Evolutionary conservation across 177 flowering plant species (phyloP), one percentile per base, ranked within the genome.

Genomic region (Vitis hybrid): DNA sequence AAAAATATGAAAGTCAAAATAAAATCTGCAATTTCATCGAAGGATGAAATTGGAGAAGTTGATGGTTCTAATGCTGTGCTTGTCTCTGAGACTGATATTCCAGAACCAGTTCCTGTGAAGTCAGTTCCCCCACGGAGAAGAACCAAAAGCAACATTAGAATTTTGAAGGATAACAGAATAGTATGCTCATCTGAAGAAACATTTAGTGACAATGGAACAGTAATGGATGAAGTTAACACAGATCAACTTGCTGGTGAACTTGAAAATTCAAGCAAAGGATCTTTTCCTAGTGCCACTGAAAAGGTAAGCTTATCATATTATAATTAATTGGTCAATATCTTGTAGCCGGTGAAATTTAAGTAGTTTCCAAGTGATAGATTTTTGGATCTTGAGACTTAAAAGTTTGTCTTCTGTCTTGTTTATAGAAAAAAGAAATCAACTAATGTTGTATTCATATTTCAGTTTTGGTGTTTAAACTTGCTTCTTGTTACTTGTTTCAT

Each of bases 51-150:
- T 63, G 80, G 73, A 65, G 70, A 68, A 55, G 62, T 71, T 64
- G 85, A 83, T 70, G 74, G 59, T 74, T 73, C 79, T 65, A 78
- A 67, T 75, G 73, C 66, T 72, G 69, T 74, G 58, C 21, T 69
- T 14, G 73, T 78, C 49, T 79, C 75, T 57, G 84, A 75, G 52
- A 65, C 80, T 59, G 86, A 77, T 71, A 65, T 69, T 35, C 52
- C 84, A 49, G 84, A 79, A 76, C 80, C 68, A 64, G 82, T 86
- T 72, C 80, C 89, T 76, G 81, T 84, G 48, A 83, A 78, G 78
- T 82, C 87, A 10, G 82, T 86, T 13, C 83, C 86, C 9, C 89
- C 88, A 52, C 80, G 85, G 52, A 81, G 91, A 78, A 83, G 82
- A 83, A 80, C 84, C 24, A 85, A 82, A 70, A 81, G 86, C 72